Percentiles rank a stretch among this genome's conserved stretches.
Conservation (phyloP, 208 protist genomes). For the Acanthamoeba healyi region DNA sequence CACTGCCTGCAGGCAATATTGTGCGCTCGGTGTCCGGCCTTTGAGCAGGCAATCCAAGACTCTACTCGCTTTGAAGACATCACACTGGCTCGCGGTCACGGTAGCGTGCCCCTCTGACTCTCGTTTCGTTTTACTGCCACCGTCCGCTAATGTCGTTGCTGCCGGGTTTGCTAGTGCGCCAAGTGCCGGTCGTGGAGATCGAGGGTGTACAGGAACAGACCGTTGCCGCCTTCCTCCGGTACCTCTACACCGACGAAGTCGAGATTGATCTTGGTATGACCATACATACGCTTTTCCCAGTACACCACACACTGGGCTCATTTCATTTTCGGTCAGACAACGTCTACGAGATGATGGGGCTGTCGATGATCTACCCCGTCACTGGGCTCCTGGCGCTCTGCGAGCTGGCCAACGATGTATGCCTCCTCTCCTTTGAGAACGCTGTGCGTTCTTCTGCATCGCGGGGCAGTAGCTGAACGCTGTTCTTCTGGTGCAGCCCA, state of each 20-base stretch:
- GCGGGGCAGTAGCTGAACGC: neutral
- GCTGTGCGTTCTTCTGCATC: neutral
- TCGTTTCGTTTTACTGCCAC: no score
- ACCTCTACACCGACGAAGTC: conserved; percentile 19
- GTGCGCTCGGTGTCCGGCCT: neutral
- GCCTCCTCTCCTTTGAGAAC: neutral
- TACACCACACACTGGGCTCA: neutral
- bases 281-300: neutral
- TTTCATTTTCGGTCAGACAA: neutral
- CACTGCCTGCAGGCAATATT: neutral
- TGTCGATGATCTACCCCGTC: conserved; percentile 19
- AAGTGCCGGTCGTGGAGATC: conserved; percentile 35
- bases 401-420: neutral
- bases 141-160: neutral
- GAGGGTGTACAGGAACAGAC: conserved; percentile 7
- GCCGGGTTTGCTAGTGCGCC: neutral
- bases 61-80: neutral
- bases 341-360: conserved; percentile 59
- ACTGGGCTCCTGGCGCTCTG: conserved; percentile 3
- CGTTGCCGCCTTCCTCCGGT: neutral
- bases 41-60: conserved; percentile 38
- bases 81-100: neutral
- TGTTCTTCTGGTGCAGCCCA: neutral
- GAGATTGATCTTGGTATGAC: conserved; percentile 12
- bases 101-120: no score